Conservation (phyloP, 2,329 filamentous ascomycete species). For the Penicillium fuscoglaucum region DNA sequence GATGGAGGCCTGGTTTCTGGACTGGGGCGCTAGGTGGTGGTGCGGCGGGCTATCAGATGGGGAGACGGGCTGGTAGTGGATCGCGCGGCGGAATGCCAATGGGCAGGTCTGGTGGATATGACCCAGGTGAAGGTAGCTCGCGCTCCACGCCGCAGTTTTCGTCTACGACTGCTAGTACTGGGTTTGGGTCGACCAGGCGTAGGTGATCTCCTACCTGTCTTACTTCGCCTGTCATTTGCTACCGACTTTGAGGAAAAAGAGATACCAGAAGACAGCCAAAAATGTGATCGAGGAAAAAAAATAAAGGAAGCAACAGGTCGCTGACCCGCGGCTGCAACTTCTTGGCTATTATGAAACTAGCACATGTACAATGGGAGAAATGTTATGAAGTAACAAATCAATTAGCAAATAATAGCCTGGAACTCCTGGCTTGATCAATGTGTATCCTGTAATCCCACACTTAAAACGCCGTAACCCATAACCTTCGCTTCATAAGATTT, state of each 20-base stretch:
- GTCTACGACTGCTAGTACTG: conserved; percentile 40
- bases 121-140: conserved; percentile 38
- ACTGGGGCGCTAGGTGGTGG: conserved; percentile 46
- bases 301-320: background rate
- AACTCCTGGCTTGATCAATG: conserved; percentile 3
- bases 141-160: conserved; percentile 37
- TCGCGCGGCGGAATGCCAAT: conserved; percentile 17
- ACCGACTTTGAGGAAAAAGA: background rate
- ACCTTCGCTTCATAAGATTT: background rate
- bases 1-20: conserved; percentile 52
- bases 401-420: conserved; percentile 5
- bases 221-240: background rate
- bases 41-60: conserved; percentile 45
- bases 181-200: conserved; percentile 49
- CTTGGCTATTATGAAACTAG: background rate
- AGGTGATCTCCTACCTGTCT: conserved; percentile 27
- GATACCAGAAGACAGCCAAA: background rate
- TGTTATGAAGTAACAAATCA: background rate
- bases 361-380: background rate
- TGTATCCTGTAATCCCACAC: conserved; percentile 9
- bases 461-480: conserved; percentile 10
- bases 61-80: conserved; percentile 28
- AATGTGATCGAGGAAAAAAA: background rate
- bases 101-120: conserved; percentile 19
- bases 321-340: background rate